A percentile compares a stretch with the other conserved stretches of the same genome.
Conservation (phyloP, 768 basidiomycete species). For the Trametes coccinea region DNA sequence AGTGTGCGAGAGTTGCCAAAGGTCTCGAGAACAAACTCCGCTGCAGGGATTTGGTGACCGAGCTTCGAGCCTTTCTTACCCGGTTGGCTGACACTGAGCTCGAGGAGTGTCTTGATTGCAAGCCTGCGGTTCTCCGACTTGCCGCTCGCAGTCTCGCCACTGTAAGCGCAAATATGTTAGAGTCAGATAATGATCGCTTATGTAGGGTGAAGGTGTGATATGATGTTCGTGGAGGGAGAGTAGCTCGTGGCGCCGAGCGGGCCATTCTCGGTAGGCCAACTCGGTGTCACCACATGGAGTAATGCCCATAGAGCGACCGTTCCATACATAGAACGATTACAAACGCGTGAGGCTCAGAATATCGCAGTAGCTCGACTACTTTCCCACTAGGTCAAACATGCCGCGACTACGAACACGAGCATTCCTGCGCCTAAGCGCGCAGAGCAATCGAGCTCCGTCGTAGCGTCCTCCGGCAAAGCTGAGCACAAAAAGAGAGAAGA, state of each 20-base stretch:
- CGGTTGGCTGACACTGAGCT: slow-evolving; percentile 82
- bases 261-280: not conserved
- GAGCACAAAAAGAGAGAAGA: slow-evolving; percentile 6
- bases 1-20: slow-evolving; percentile 93
- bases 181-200: no score
- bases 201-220: no score
- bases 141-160: slow-evolving; percentile 90
- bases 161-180: slow-evolving; percentile 31
- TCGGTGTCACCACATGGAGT: not conserved
- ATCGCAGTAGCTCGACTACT: not conserved
- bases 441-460: not conserved
- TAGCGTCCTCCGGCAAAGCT: not conserved
- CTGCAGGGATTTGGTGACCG: slow-evolving; percentile 80
- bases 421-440: not conserved
- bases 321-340: not conserved
- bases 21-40: slow-evolving; percentile 92
- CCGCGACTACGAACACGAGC: not conserved
- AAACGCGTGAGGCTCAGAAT: not conserved
- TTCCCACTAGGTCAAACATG: not conserved
- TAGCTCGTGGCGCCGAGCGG: not conserved
- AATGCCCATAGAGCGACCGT: not conserved
- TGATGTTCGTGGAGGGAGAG: not conserved
- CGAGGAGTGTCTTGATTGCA: slow-evolving; percentile 90
- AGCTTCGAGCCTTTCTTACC: slow-evolving; percentile 96
- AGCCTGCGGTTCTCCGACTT: slow-evolving; percentile 90